These are phyloP conservation scores for Brassica cretica DNA, from an alignment of 345 rosid genomes.

Conservation along the genomic window DNA sequence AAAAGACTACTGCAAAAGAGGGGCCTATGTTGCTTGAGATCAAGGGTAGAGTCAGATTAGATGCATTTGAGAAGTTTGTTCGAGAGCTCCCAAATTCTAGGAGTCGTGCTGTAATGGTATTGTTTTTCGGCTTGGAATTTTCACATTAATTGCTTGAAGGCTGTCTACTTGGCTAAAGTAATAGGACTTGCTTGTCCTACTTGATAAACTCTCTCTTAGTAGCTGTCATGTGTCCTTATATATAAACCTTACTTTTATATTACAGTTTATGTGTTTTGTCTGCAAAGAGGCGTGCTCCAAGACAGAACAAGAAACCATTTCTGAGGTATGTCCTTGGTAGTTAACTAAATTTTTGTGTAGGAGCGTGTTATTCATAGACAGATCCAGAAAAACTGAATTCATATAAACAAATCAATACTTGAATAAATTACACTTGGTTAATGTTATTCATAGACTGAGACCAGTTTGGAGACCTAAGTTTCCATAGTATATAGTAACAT, in stretches of 20 bases:
- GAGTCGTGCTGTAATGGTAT: constrained; percentile 93
- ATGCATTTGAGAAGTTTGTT: constrained; percentile 89
- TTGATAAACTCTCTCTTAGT: neutral
- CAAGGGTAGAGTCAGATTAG: constrained; percentile 83
- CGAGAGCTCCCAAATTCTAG: constrained; percentile 82
- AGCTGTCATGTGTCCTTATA: neutral
- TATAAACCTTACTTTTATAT: neutral
- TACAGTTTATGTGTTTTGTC: constrained; percentile 64
- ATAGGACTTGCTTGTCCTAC: neutral
- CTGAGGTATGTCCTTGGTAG: constrained; percentile 48
- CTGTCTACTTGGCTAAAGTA: no score
- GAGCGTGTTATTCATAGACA: neutral
- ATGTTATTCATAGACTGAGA: neutral
- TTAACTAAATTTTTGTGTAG: neutral
- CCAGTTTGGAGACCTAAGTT: no score
- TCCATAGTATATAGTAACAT: neutral
- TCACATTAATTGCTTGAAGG: neutral
- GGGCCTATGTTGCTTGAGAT: constrained; percentile 69
- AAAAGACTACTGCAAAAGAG: constrained; percentile 55
- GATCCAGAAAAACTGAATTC: neutral
- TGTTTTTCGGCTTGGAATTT: constrained; percentile 32
- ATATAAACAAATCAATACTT: neutral
- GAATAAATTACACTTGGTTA: neutral
- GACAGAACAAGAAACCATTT: constrained; percentile 46
- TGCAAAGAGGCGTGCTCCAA: constrained; percentile 46